Evolutionary conservation across 352 stramenopile species (phyloP).

Genomic region (Phytopythium aichiense): DNA sequence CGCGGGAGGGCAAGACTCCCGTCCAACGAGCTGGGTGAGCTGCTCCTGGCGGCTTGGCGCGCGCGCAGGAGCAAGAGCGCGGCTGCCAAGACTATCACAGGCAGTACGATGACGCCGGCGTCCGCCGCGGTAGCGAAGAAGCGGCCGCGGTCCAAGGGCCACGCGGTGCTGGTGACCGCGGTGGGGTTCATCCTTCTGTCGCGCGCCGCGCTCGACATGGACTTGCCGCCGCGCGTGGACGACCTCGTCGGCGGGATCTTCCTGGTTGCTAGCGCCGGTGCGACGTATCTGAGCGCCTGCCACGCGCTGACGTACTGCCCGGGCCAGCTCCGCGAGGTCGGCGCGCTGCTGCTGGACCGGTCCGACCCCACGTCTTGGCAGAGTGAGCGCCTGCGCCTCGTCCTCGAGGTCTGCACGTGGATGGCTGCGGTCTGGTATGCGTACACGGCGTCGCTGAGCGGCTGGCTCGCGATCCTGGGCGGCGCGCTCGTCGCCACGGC

Average conservation of each 20-base stretch:
- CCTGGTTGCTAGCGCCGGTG: slow-evolving; percentile 41
- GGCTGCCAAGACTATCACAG: slow-evolving; percentile 13
- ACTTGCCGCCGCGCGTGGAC: slow-evolving; percentile 33
- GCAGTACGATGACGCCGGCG: background rate
- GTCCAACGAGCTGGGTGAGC: slow-evolving; percentile 48
- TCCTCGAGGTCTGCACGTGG: slow-evolving; percentile 73
- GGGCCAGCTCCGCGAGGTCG: slow-evolving; percentile 19
- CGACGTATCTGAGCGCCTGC: slow-evolving; percentile 46
- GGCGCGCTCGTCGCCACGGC: slow-evolving; percentile 35
- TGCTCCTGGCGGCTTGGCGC: slow-evolving; percentile 30
- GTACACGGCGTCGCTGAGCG: slow-evolving; percentile 53
- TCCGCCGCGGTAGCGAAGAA: slow-evolving; percentile 2
- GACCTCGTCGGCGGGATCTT: slow-evolving; percentile 51
- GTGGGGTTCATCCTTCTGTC: slow-evolving; percentile 22
- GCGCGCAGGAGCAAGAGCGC: background rate
- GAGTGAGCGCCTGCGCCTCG: slow-evolving; percentile 44
- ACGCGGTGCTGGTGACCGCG: slow-evolving; percentile 27
- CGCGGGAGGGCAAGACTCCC: background rate
- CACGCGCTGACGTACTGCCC: slow-evolving; percentile 27
- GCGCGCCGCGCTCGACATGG: slow-evolving; percentile 22
- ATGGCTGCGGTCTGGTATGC: slow-evolving; percentile 65
- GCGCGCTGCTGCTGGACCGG: slow-evolving; percentile 46
- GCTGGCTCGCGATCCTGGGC: slow-evolving; percentile 34
- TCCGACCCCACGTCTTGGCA: slow-evolving; percentile 48
- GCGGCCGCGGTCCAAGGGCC: slow-evolving; percentile 14